Percentiles rank a stretch among this genome's conserved stretches.
Conservation (phyloP, 2,329 filamentous ascomycete genomes). For the Metarhizium brunneum region DNA sequence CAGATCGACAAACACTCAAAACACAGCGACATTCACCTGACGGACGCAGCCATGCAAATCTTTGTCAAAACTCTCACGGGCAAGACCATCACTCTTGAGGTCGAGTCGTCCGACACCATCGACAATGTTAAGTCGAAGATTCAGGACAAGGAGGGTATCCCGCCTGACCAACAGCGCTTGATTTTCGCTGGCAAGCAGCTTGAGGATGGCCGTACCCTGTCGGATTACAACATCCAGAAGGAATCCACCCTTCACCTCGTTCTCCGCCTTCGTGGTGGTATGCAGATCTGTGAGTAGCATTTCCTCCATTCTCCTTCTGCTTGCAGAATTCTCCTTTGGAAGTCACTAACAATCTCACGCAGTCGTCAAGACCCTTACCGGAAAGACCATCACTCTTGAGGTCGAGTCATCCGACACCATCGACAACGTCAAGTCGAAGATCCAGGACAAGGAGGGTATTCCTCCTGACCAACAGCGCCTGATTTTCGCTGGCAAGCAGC, state of each 20-base stretch:
- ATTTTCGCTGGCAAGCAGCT: constrained; percentile 97
- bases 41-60: constrained; percentile 15
- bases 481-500: constrained; percentile 92
- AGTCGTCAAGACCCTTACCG: constrained; percentile 76
- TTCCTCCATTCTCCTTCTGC: background rate
- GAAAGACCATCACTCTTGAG: constrained; percentile 89
- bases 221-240: constrained; percentile 50
- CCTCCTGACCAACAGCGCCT: constrained; percentile 91
- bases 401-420: constrained; percentile 86
- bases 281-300: constrained; percentile 52
- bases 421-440: constrained; percentile 95
- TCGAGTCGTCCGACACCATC: constrained; percentile 86
- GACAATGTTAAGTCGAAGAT: constrained; percentile 98
- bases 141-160: constrained; percentile 97
- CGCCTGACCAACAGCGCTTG: constrained; percentile 88
- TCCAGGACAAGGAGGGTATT: constrained; percentile 96
- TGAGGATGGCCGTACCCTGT: constrained; percentile 66
- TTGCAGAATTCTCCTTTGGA: background rate
- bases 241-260: constrained; percentile 66
- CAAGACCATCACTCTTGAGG: constrained; percentile 47
- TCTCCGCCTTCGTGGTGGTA: constrained; percentile 58
- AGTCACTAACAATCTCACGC: constrained; percentile 9
- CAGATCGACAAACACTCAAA: constrained; percentile 9
- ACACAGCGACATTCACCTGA: constrained; percentile 4
- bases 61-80: constrained; percentile 54